Evolutionary conservation across 2,329 filamentous ascomycete species (phyloP).

Genomic region (Nectriaceae sp.): DNA sequence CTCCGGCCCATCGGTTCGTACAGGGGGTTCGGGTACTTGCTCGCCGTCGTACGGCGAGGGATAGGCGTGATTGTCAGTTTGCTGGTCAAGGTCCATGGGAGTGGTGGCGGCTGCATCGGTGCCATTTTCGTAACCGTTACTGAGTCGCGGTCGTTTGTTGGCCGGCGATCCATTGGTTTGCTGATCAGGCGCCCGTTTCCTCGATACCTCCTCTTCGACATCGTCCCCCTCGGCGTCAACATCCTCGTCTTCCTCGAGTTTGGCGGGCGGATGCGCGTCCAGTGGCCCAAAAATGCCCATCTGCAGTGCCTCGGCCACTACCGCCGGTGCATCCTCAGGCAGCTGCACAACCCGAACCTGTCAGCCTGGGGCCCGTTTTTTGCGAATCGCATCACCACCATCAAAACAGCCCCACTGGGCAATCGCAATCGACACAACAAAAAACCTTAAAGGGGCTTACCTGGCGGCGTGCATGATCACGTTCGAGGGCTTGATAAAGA

Average conservation of each 20-base stretch:
- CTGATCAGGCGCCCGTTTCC: conserved; percentile 53
- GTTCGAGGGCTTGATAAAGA: conserved; percentile 60
- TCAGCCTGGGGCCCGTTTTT: conserved; percentile 26
- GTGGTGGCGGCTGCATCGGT: conserved; percentile 38
- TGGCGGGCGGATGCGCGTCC: conserved; percentile 45
- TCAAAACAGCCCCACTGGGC: conserved; percentile 11
- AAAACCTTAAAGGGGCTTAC: conserved; percentile 38
- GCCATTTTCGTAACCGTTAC: conserved; percentile 63
- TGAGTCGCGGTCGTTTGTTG: conserved; percentile 62
- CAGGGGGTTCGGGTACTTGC: conserved; percentile 51
- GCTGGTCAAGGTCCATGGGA: neutral
- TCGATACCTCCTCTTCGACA: conserved; percentile 43
- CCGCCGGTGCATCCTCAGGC: conserved; percentile 49
- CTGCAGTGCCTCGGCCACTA: conserved; percentile 48
- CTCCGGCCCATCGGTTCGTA: conserved; percentile 62
- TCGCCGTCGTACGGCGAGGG: conserved; percentile 65
- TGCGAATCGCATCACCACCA: conserved; percentile 12
- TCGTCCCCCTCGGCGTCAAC: conserved; percentile 39
- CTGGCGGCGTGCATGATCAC: conserved; percentile 53
- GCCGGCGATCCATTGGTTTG: conserved; percentile 57
- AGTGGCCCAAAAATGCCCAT: conserved; percentile 61
- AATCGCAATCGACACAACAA: conserved; percentile 11
- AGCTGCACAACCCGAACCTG: conserved; percentile 42
- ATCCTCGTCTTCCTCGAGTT: conserved; percentile 40
- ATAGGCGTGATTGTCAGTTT: conserved; percentile 60